Conservation (phyloP, 768 basidiomycete genomes). For the Boletus sensibilis region DNA sequence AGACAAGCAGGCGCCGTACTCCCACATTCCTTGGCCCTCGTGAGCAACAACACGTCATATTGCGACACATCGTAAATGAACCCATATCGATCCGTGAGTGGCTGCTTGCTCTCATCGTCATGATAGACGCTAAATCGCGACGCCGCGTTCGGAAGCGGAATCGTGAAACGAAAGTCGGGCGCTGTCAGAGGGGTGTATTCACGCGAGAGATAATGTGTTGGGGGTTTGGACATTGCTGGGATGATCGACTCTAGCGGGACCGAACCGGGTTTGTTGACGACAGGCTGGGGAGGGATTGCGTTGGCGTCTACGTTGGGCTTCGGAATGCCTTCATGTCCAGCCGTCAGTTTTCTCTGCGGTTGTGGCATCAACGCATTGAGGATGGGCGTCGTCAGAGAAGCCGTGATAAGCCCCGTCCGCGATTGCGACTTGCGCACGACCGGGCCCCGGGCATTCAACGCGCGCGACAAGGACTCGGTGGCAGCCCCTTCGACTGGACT, state of each 20-base stretch:
- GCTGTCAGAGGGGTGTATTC: slow-evolving; percentile 72
- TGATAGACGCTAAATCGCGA: slow-evolving; percentile 52
- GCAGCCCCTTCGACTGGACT: slow-evolving; percentile 43
- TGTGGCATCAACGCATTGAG: slow-evolving; percentile 60
- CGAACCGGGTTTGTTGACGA: slow-evolving; percentile 35
- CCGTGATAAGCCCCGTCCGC: slow-evolving; percentile 35
- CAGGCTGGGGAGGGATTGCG: slow-evolving; percentile 19
- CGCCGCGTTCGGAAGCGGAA: slow-evolving; percentile 56
- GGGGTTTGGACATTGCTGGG: slow-evolving; percentile 74
- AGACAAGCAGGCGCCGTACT: slow-evolving; percentile 80
- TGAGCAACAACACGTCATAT: slow-evolving; percentile 76
- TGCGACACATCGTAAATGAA: slow-evolving; percentile 86
- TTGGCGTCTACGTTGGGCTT: slow-evolving; percentile 14
- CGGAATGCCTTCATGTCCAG: slow-evolving; percentile 23
- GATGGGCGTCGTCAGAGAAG: slow-evolving; percentile 53
- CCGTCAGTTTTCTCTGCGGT: slow-evolving; percentile 44
- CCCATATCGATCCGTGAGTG: slow-evolving; percentile 83
- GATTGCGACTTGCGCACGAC: slow-evolving; percentile 36
- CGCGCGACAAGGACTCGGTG: slow-evolving; percentile 44
- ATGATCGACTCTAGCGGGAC: slow-evolving; percentile 84
- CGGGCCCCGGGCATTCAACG: slow-evolving; percentile 40
- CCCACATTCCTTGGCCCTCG: slow-evolving; percentile 68
- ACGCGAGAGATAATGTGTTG: slow-evolving; percentile 78
- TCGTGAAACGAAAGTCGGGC: slow-evolving; percentile 70
- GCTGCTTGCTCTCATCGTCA: slow-evolving; percentile 51